phyloP scores from a whole-genome alignment of 2,329 filamentous ascomycete species.

The Venturia asperata region DNA sequence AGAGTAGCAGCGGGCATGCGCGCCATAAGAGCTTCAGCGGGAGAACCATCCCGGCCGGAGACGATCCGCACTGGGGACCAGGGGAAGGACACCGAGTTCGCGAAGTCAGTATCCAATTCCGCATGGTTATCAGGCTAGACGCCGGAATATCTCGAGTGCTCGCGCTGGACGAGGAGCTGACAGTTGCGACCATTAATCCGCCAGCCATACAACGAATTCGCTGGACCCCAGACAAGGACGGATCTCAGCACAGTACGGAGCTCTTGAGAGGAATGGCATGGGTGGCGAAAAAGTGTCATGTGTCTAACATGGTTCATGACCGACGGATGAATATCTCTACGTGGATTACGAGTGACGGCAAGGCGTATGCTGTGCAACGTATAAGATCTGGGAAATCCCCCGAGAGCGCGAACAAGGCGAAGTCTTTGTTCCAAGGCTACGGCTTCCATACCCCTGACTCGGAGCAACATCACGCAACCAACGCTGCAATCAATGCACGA shows the following conservation, averaged over 20 bases:
- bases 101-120: slow-evolving; percentile 84
- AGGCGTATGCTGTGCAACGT: slow-evolving; percentile 84
- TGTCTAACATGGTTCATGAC: slow-evolving; percentile 85
- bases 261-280: slow-evolving; percentile 80
- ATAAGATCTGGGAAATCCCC: background rate
- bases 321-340: slow-evolving; percentile 92
- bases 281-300: slow-evolving; percentile 67
- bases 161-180: slow-evolving; percentile 83
- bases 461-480: slow-evolving; percentile 55
- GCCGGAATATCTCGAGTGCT: slow-evolving; percentile 84
- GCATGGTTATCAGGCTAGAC: slow-evolving; percentile 97
- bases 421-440: slow-evolving; percentile 69
- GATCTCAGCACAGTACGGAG: slow-evolving; percentile 84
- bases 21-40: slow-evolving; percentile 43
- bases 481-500: slow-evolving; percentile 81
- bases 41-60: slow-evolving; percentile 23
- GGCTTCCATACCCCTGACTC: slow-evolving; percentile 74
- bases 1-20: slow-evolving; percentile 36
- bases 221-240: slow-evolving; percentile 78
- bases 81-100: slow-evolving; percentile 76
- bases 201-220: slow-evolving; percentile 94
- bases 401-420: background rate
- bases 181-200: slow-evolving; percentile 86
- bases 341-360: slow-evolving; percentile 85
- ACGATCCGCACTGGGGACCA: slow-evolving; percentile 48